These are phyloP conservation scores for Acrodontium crateriforme DNA, from an alignment of 2,329 filamentous ascomycete genomes.

Conservation along the genomic window DNA sequence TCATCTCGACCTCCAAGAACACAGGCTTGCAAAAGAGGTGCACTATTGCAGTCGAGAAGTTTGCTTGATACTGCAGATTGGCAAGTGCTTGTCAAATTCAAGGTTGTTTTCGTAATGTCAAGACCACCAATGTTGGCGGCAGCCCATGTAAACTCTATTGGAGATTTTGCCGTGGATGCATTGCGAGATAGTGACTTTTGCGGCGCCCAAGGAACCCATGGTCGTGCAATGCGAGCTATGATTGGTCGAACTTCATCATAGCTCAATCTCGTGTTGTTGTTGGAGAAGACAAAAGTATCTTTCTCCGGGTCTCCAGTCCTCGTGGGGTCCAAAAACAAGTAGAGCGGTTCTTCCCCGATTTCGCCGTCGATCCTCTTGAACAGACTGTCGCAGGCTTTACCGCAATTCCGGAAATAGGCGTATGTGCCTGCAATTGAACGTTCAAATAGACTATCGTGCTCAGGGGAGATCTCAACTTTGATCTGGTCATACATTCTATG, in stretches of 20 bases:
- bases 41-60: constrained; percentile 3
- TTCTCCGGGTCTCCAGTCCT: constrained; percentile 31
- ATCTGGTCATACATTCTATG: constrained; percentile 33
- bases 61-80: too few relatives aligned
- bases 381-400: constrained; percentile 40
- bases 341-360: constrained; percentile 25
- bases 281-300: constrained; percentile 45
- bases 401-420: constrained; percentile 39
- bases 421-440: constrained; percentile 36
- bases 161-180: constrained; percentile 2
- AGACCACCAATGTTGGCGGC: not conserved
- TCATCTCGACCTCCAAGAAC: not conserved
- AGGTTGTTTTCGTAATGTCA: not conserved
- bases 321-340: constrained; percentile 45
- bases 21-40: constrained; percentile 2
- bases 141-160: constrained; percentile 4
- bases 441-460: constrained; percentile 15
- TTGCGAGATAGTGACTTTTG: not conserved
- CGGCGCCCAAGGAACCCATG: constrained; percentile 28
- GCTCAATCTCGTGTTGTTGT: constrained; percentile 31
- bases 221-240: constrained; percentile 33
- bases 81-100: too few relatives aligned
- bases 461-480: constrained; percentile 23
- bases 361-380: constrained; percentile 30
- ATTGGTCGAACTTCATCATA: constrained; percentile 33